phyloP scores from a whole-genome alignment of 2,329 filamentous ascomycete genomes.

The Colletotrichum sojae region DNA sequence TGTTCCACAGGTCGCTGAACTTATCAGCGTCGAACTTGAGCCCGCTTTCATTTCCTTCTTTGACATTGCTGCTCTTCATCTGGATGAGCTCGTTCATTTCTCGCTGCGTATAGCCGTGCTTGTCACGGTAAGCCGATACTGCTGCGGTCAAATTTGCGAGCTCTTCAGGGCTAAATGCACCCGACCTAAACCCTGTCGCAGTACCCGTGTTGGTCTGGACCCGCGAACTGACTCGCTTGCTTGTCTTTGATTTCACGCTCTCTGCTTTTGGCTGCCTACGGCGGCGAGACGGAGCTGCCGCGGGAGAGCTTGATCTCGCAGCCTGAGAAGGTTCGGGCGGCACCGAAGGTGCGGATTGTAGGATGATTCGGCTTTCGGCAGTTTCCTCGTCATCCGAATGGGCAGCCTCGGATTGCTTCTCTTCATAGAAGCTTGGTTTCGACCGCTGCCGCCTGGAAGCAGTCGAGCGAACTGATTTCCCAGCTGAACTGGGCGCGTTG shows the following conservation, averaged over 20 bases:
- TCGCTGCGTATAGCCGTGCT: slow-evolving; percentile 58
- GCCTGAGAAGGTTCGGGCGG: no score
- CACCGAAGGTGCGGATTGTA: no score
- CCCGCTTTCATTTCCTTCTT: slow-evolving; percentile 52
- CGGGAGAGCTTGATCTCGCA: no score
- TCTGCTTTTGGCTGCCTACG: no score
- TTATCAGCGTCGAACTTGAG: slow-evolving; percentile 48
- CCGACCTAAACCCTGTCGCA: slow-evolving; percentile 42
- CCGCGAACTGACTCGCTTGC: no score
- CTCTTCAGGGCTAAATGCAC: slow-evolving; percentile 61
- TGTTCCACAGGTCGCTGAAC: slow-evolving; percentile 64
- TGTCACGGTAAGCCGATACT: slow-evolving; percentile 61
- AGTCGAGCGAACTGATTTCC: slow-evolving; percentile 49
- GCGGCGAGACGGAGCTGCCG: no score
- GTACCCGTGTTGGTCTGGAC: no score
- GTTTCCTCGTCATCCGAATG: slow-evolving; percentile 38
- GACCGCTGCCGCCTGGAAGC: slow-evolving; percentile 53
- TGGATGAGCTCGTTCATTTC: slow-evolving; percentile 65
- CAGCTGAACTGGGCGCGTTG: slow-evolving; percentile 27
- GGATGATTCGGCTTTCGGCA: neutral
- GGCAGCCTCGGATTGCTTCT: slow-evolving; percentile 45
- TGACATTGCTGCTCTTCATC: slow-evolving; percentile 30
- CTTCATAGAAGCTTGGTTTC: slow-evolving; percentile 62
- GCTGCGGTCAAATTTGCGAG: slow-evolving; percentile 56
- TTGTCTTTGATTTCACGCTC: no score